Evolutionary conservation across 164 flowering plant species (phyloP), one percentile per base, ranked within the genome.

Genomic region (Pachysandra terminalis): DNA sequence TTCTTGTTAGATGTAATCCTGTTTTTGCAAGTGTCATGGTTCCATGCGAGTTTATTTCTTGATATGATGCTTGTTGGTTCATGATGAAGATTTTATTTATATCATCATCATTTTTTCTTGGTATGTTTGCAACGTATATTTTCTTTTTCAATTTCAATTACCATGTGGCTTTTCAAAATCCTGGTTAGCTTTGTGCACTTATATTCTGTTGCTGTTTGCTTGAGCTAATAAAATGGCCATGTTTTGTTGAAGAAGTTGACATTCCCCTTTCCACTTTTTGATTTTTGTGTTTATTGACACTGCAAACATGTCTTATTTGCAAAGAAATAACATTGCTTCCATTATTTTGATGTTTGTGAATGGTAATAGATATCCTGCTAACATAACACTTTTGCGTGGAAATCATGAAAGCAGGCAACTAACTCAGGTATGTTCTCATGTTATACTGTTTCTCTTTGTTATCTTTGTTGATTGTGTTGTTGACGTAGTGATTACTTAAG

Each of bases 371-470:
- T 89, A 88, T 68, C 98, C 98, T 35, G 97, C 98, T 52, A 82
- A 93, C 68, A 93, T 93, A 54, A 94, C 98, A 66, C 95, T 94
- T 68, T 81, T 94, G 77, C 98, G 98, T 71, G 98, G 98, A 73
- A 95, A 95, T 78, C 98, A 95, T 82, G 97, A 95, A 81, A 91
- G 98, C 80, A 81, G 98, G 68, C 98, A 95, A 73, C 82, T 95
- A 53, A 95, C 98, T 61, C 98, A 95, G 93, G 98, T 95, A 79
- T 69, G 41, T 52, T 45, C 25, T 59, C 4, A 25, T 57, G 3
- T 53, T 24, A 24, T 12, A 17, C 15, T 59, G 5, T 45, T 17
- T 17, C 40, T 24, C 21, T 37, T 9, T 23, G 65, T 27, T 22
- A 2, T 61, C n/a, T 16, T 25, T 22, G 8, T 62, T 6, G 37